Percentiles rank a stretch among this genome's conserved stretches.
These are phyloP conservation scores for Neofusicoccum ribis DNA, from an alignment of 2,329 filamentous ascomycete genomes.

Conservation along the genomic window DNA sequence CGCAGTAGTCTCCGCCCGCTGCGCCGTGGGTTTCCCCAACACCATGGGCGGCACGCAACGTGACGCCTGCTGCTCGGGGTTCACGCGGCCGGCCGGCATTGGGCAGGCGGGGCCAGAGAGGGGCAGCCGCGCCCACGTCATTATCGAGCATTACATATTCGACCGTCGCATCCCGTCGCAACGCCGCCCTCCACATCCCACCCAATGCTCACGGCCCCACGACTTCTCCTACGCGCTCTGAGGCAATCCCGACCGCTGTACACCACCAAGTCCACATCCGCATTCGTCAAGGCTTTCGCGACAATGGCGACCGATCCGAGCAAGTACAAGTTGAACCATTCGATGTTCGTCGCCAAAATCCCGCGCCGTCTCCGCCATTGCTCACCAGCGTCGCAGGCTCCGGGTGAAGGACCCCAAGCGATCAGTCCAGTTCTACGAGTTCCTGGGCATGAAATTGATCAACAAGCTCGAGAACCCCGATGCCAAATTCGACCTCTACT, in stretches of 20 bases:
- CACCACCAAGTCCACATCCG: slow-evolving; percentile 19
- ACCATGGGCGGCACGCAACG: background rate
- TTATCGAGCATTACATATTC: slow-evolving; percentile 9
- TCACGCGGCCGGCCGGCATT: background rate
- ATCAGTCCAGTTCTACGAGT: slow-evolving; percentile 87
- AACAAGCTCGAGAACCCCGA: slow-evolving; percentile 81
- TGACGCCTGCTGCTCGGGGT: background rate
- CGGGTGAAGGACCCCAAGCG: slow-evolving; percentile 91
- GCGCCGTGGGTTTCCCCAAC: background rate
- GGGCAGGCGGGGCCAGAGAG: slow-evolving; percentile 8
- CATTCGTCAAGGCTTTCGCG: slow-evolving; percentile 37
- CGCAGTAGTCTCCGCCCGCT: too few relatives aligned
- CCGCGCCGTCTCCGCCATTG: background rate
- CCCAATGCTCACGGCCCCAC: slow-evolving; percentile 8
- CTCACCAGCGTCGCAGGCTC: slow-evolving; percentile 60
- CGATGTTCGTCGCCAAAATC: slow-evolving; percentile 39
- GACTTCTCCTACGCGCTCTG: slow-evolving; percentile 9
- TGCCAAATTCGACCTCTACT: slow-evolving; percentile 92
- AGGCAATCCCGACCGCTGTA: background rate
- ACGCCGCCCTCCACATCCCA: background rate
- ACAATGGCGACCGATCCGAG: slow-evolving; percentile 59
- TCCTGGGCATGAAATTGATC: slow-evolving; percentile 82
- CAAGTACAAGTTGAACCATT: slow-evolving; percentile 67
- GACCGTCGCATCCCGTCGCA: background rate
- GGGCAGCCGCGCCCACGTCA: slow-evolving; percentile 18